Base-by-base conservation (phyloP, 2,329 filamentous ascomycete species). In the Microcyclosporella mali region DNA sequence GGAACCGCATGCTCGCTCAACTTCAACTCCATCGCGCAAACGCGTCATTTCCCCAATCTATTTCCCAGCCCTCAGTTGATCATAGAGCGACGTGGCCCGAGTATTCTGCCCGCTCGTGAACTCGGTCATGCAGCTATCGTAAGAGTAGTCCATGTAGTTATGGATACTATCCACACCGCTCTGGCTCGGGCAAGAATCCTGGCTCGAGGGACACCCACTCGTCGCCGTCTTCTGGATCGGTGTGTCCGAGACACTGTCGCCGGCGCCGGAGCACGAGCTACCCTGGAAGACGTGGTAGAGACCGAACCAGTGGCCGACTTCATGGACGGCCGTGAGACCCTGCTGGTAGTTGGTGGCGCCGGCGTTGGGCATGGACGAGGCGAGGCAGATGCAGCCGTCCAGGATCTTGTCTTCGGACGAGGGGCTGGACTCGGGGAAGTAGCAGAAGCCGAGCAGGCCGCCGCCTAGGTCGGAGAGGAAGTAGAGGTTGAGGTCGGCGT, bases 301-400 rank as follows among this genome's bases (percentile, higher is more conserved):
- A 9, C 47, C 47, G 14, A 49, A 49, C 47, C 47, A 46, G 48
- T 70, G 68, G 6, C 67, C 67, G 17, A 64, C 62, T 51, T 70
- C 67, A 51, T 70, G 67, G 6, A 66, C 66, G 6, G 66, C 66
- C 1, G 66, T 70, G 47, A 57, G 62, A 29, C 66, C 67, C 21
- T 53, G 44, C 49, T 69, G 62, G 57, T 75, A 78, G 12, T 69
- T 67, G 12, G 59, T 50, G 31, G 71, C 58, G 27, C 58, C 48
- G 15, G 72, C 72, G 19, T 66, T 67, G 4, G 74, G 73, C 67
- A 78, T 72, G 9, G 71, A 75, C 40, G 65, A 66, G 4, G 71
- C 70, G 17, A 75, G 66, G 34, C 77, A 63, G 50, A 73, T 74
- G 59, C 75, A 78, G 17, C 75, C 74, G 53, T 78, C 75, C 41